Conservation (phyloP, 2,329 filamentous ascomycete genomes). For the Pestalotiopsis sp. region DNA sequence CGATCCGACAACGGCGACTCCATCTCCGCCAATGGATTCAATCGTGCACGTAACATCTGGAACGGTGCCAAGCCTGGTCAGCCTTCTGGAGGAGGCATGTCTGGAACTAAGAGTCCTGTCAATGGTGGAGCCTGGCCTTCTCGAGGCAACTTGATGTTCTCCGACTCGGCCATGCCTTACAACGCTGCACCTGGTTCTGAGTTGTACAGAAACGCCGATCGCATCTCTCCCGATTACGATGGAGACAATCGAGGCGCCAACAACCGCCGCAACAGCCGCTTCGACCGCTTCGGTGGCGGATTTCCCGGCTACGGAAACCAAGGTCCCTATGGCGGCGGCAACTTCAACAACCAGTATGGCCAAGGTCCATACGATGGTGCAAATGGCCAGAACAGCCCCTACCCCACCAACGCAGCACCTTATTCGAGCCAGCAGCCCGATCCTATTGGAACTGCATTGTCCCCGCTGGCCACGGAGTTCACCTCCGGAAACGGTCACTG, state of each 20-base stretch:
- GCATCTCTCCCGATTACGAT: slow-evolving; percentile 50
- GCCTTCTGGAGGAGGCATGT: slow-evolving; percentile 24
- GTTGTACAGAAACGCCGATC: slow-evolving; percentile 41
- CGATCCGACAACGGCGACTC: slow-evolving; percentile 59
- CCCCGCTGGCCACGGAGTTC: slow-evolving; percentile 74
- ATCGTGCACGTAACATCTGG: slow-evolving; percentile 58
- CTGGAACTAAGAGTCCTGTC: slow-evolving; percentile 35
- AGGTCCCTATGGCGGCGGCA: slow-evolving; percentile 31
- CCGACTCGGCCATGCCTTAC: slow-evolving; percentile 39
- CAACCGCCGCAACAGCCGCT: slow-evolving; percentile 46
- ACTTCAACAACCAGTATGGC: slow-evolving; percentile 32
- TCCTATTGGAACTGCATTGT: slow-evolving; percentile 58
- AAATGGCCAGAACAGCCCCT: slow-evolving; percentile 33
- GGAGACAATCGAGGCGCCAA: slow-evolving; percentile 41
- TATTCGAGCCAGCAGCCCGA: slow-evolving; percentile 27
- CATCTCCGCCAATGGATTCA: slow-evolving; percentile 50
- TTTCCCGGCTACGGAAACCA: slow-evolving; percentile 33
- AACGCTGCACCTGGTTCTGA: slow-evolving; percentile 34
- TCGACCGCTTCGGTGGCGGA: slow-evolving; percentile 39
- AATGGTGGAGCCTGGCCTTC: slow-evolving; percentile 48
- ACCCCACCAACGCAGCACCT: slow-evolving; percentile 33
- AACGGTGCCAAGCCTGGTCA: slow-evolving; percentile 41
- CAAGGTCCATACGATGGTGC: slow-evolving; percentile 36
- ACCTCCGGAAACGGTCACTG: slow-evolving; percentile 48
- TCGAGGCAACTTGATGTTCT: slow-evolving; percentile 38